These are phyloP conservation scores for Quercus tomentella DNA, from an alignment of 331 rosid genomes.

Conservation along the genomic window DNA sequence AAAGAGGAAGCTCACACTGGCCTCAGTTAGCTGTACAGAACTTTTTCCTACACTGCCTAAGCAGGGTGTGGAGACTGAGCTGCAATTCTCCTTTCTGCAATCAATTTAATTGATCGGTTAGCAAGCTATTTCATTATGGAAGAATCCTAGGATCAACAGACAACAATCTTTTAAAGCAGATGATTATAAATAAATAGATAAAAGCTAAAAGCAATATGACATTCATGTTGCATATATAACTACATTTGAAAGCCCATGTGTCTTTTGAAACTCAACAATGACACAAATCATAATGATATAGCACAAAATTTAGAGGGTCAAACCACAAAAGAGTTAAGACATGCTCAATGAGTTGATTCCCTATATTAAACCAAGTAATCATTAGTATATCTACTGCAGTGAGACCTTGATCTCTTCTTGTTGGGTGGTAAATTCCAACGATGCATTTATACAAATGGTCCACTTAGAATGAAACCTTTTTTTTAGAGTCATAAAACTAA, in stretches of 20 bases:
- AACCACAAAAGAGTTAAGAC: not conserved
- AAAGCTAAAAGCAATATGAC: not conserved
- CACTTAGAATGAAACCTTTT: no score
- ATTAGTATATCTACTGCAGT: no score
- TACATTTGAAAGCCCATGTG: not conserved
- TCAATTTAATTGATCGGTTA: not conserved
- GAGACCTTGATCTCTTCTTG: no score
- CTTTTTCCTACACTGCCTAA: slow-evolving; percentile 51
- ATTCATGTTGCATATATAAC: not conserved
- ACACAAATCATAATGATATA: not conserved
- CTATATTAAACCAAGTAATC: no score
- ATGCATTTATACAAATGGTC: no score
- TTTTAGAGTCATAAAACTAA: no score
- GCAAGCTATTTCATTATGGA: not conserved
- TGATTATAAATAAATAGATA: not conserved
- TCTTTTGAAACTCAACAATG: not conserved
- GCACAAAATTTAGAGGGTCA: not conserved
- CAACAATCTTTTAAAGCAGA: not conserved
- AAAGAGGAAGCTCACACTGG: slow-evolving; percentile 59
- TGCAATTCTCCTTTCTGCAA: slow-evolving; percentile 97
- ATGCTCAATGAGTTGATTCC: no score
- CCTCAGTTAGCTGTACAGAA: slow-evolving; percentile 98
- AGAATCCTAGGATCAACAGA: slow-evolving; percentile 1
- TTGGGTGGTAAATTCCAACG: no score
- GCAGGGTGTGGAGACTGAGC: slow-evolving; percentile 83